A percentile compares a stretch with the other conserved stretches of the same genome.
Evolutionary conservation across 2,329 filamentous ascomycete genomes (phyloP).

Genomic region (Verticillium dahliae): DNA sequence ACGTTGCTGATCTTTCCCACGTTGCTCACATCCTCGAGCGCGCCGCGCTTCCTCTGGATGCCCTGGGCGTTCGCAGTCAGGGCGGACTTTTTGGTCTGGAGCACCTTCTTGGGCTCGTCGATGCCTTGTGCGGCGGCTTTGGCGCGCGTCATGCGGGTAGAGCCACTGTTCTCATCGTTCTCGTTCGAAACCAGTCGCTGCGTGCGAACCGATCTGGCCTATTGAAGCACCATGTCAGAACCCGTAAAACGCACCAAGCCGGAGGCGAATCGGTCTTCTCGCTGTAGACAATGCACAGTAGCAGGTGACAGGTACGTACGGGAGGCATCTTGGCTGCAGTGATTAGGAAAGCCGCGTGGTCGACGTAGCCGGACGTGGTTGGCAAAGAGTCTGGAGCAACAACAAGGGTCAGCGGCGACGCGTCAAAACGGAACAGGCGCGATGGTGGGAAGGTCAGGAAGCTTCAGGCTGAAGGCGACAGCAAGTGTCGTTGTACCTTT

Average conservation of each 20-base stretch:
- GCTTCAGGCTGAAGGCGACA: neutral
- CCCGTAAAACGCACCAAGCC: neutral
- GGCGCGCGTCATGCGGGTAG: slow-evolving; percentile 84
- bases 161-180: slow-evolving; percentile 82
- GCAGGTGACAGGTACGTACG: slow-evolving; percentile 20
- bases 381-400: neutral
- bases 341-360: neutral
- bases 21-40: slow-evolving; percentile 93
- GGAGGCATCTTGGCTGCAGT: slow-evolving; percentile 24
- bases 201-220: slow-evolving; percentile 60
- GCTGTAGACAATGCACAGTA: slow-evolving; percentile 10
- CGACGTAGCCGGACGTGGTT: slow-evolving; percentile 4
- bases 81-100: slow-evolving; percentile 65
- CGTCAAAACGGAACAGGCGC: neutral
- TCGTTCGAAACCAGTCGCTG: slow-evolving; percentile 78
- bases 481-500: neutral
- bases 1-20: slow-evolving; percentile 69
- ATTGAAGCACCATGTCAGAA: slow-evolving; percentile 15
- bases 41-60: slow-evolving; percentile 64
- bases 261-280: neutral
- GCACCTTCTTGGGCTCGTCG: slow-evolving; percentile 55
- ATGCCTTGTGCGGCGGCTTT: slow-evolving; percentile 73
- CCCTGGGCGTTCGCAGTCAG: slow-evolving; percentile 41
- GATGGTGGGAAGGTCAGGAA: no score
- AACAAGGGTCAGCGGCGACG: slow-evolving; percentile 4